phyloP scores from a whole-genome alignment of 1,284 basidiomycete genomes.

The Takashimella tepidaria region DNA sequence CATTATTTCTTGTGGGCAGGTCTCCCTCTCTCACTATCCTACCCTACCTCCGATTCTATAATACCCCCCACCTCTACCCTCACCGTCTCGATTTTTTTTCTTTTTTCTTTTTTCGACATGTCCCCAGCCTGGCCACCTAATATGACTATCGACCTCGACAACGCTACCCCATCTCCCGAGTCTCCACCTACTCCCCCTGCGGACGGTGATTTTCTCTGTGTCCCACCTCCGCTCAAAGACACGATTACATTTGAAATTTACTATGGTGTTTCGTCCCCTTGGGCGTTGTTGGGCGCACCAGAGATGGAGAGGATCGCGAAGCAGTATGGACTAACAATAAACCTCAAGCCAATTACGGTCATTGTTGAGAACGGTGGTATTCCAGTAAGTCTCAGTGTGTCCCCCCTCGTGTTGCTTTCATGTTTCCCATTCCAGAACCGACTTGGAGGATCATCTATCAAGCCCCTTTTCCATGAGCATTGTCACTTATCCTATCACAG shows the following conservation, averaged over 20 bases:
- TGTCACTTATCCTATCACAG: slow-evolving; percentile 5
- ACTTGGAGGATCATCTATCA: too few relatives aligned
- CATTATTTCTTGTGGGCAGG: neutral
- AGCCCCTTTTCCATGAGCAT: too few relatives aligned
- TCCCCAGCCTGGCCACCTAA: neutral
- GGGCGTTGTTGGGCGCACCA: slow-evolving; percentile 26
- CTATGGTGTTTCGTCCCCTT: slow-evolving; percentile 27
- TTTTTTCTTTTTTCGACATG: neutral
- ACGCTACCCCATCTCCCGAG: neutral
- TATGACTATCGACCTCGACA: neutral
- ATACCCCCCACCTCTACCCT: neutral
- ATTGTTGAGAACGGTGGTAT: slow-evolving; percentile 27
- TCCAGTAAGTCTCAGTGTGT: slow-evolving; percentile 13
- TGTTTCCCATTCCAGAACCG: neutral
- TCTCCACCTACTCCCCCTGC: neutral
- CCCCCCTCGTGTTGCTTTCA: neutral
- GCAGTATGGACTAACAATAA: slow-evolving; percentile 17
- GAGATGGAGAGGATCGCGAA: slow-evolving; percentile 18
- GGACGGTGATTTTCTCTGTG: slow-evolving; percentile 5
- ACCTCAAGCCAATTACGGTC: slow-evolving; percentile 29
- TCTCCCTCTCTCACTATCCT: neutral
- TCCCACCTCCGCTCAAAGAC: slow-evolving; percentile 8
- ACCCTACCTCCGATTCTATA: neutral
- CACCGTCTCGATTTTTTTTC: neutral
- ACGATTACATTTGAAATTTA: slow-evolving; percentile 22